A percentile compares a stretch with the other conserved stretches of the same genome.
Evolutionary conservation across 495 filamentous ascomycete genomes (phyloP).

Genomic region (Cercophora scortea): DNA sequence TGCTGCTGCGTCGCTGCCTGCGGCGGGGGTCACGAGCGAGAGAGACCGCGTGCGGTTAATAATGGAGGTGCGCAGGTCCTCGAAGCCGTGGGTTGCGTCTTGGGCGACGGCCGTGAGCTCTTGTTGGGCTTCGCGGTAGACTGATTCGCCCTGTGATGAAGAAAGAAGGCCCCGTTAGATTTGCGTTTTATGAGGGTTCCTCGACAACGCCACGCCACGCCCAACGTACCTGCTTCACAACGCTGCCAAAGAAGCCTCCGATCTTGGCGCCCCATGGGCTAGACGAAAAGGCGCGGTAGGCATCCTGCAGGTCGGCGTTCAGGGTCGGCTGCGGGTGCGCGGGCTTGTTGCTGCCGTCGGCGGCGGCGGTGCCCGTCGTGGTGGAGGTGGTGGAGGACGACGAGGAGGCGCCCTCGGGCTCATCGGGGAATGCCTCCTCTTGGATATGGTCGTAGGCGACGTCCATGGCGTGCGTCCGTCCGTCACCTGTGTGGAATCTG

Average conservation of each 20-base stretch:
- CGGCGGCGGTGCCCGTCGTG: no score
- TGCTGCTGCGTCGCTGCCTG: conserved; percentile 4
- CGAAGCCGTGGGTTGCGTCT: conserved; percentile 79
- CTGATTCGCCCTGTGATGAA: conserved; percentile 63
- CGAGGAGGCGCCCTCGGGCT: conserved; percentile 40
- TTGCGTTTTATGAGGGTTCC: neutral
- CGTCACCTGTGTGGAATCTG: no score
- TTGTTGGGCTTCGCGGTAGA: conserved; percentile 76
- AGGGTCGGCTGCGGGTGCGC: conserved; percentile 52
- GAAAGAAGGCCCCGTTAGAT: neutral
- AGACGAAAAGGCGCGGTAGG: conserved; percentile 84
- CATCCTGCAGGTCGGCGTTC: conserved; percentile 87
- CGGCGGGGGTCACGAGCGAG: conserved; percentile 47
- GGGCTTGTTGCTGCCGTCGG: conserved; percentile 30
- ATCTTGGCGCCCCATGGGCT: conserved; percentile 87
- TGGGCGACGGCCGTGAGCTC: conserved; percentile 71
- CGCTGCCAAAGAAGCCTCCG: conserved; percentile 80
- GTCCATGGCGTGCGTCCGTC: conserved; percentile 70
- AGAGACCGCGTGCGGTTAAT: conserved; percentile 65
- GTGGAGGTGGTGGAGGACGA: conserved; percentile 12
- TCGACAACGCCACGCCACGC: conserved; percentile 3
- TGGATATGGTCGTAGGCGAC: conserved; percentile 95
- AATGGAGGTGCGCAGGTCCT: conserved; percentile 58
- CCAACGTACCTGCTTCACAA: conserved; percentile 81
- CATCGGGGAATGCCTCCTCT: conserved; percentile 65